Evolutionary conservation across 1,284 basidiomycete genomes (phyloP), one percentile per base, ranked within the genome.

Genomic region (Cryptococcus hybrid): DNA sequence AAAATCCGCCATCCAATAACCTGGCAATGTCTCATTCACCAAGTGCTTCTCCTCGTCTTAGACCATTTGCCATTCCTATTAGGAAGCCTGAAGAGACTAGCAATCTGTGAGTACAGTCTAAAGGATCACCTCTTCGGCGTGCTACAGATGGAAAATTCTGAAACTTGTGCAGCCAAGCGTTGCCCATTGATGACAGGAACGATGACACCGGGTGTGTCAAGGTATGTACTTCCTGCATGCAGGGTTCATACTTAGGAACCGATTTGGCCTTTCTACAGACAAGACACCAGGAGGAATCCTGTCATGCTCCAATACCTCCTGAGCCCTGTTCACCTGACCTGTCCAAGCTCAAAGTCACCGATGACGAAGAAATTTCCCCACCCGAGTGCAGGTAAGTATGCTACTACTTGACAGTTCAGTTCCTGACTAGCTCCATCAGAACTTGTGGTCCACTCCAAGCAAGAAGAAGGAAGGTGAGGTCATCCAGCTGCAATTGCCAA

Each of bases 391-490:
- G 35, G 54, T 51, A 43, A 44, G 30, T 15, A 4, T 30, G 30
- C 4, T 49, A 13, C 24, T 7, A 43, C 37, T 15, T 44, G 24
- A n/a, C 36, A 40, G 15, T 18, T 15, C 7, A 37, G 42, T 12
- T 1, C 30, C 13, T 43, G 34, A 11, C 39, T 24, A 18, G 35
- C 15, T 36, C 0, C 34, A 12, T 47, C 1, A 37, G 3, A 48
- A 49, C n/a, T 36, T 15, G 9, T 47, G 38, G 7, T 24, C 18
- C 2, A 61, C 56, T 7, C 54, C 53, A 6, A 56, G 50, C 35
- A 56, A 58, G 54, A 54, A 50, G 47, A 51, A 53, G 38, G 47
- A 54, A 37, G 50, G 52, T 58, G 39, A 13, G 59, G 43, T 6
- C 12, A 7, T 38, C 34, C 5, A 13, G 47, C 51, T 11, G 37